Conservation (phyloP, 352 stramenopile species). For the Achlya hypogyna region DNA sequence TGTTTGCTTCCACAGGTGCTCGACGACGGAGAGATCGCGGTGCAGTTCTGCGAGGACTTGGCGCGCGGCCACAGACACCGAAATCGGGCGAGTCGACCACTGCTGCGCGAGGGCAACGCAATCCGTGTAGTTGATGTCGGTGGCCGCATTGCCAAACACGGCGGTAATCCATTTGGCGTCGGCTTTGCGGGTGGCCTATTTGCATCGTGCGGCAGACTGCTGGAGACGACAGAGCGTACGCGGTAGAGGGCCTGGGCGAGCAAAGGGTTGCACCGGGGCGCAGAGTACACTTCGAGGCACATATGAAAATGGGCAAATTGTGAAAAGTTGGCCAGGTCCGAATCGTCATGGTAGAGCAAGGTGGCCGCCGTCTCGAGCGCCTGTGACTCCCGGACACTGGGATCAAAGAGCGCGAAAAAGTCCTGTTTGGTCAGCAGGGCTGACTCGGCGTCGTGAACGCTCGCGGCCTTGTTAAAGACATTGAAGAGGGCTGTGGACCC, state of each 20-base stretch:
- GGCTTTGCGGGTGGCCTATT: not conserved
- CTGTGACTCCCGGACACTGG: not conserved
- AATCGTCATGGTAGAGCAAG: conserved; percentile 63
- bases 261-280: conserved; percentile 60
- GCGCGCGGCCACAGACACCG: not conserved
- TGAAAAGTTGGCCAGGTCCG: conserved; percentile 76
- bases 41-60: not conserved
- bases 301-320: conserved; percentile 87
- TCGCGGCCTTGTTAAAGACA: conserved; percentile 51
- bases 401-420: not conserved
- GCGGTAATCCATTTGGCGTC: conserved; percentile 1
- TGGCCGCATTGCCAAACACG: not conserved
- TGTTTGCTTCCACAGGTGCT: conserved; percentile 16
- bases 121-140: conserved; percentile 16
- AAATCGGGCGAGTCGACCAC: not conserved
- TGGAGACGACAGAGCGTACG: conserved; percentile 33
- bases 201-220: not conserved
- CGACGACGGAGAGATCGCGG: not conserved
- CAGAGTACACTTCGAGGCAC: conserved; percentile 32
- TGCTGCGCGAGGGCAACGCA: not conserved
- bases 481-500: conserved; percentile 66
- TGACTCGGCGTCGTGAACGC: not conserved
- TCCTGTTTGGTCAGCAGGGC: conserved; percentile 11
- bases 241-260: conserved; percentile 70
- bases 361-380: conserved; percentile 35